A percentile compares a stretch with the other conserved stretches of the same genome.
These are phyloP conservation scores for Alternaria panax DNA, from an alignment of 2,329 filamentous ascomycete genomes.

Conservation along the genomic window DNA sequence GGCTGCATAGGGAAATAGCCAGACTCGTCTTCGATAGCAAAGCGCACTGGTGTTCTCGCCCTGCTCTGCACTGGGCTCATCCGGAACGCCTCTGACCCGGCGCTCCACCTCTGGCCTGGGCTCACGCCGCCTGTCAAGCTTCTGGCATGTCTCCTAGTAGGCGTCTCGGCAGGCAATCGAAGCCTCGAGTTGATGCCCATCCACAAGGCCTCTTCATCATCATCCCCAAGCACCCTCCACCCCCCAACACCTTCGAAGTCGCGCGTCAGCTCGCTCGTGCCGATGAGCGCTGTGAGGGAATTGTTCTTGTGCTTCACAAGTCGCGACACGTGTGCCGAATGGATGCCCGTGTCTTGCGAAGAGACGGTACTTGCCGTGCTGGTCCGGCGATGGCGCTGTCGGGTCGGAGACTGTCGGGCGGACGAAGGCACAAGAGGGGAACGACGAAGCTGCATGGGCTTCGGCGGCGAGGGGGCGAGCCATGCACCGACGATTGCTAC, in stretches of 20 bases:
- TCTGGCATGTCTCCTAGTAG: conserved; percentile 40
- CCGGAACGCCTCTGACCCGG: conserved; percentile 45
- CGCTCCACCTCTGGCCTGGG: conserved; percentile 35
- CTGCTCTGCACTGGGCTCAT: conserved; percentile 50
- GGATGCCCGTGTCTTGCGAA: conserved; percentile 25
- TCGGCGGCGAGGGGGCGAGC: conserved; percentile 37
- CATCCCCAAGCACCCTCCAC: conserved; percentile 47
- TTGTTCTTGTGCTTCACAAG: conserved; percentile 40
- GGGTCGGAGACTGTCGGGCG: conserved; percentile 34
- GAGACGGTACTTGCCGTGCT: conserved; percentile 34
- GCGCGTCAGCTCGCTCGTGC: conserved; percentile 41
- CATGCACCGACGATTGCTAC: conserved; percentile 50
- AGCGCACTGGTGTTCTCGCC: conserved; percentile 43
- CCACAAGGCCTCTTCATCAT: conserved; percentile 55
- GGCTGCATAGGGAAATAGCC: conserved; percentile 43
- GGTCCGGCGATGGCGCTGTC: conserved; percentile 33
- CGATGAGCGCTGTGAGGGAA: conserved; percentile 45
- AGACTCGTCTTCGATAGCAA: conserved; percentile 18
- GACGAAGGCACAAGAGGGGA: conserved; percentile 18
- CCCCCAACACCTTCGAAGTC: conserved; percentile 57
- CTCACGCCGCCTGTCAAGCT: conserved; percentile 44
- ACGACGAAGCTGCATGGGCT: conserved; percentile 19
- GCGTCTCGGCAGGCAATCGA: conserved; percentile 46
- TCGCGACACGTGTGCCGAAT: conserved; percentile 20
- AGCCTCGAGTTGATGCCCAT: conserved; percentile 54